Conservation (phyloP, 2,329 filamentous ascomycete species). For the Cladorrhinum sp. region DNA sequence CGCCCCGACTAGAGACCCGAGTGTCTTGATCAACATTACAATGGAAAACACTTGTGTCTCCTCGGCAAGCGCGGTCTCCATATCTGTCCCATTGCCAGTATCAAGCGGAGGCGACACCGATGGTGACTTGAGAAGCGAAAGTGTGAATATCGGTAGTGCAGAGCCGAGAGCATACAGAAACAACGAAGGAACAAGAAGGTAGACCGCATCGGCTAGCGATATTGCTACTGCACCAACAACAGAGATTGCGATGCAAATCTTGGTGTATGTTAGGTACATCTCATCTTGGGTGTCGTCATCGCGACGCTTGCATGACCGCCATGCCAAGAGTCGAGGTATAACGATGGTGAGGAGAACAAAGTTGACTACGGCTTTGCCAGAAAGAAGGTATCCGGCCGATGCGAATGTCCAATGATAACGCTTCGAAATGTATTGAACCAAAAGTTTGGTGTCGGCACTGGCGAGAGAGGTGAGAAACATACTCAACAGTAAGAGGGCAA, state of each 20-base stretch:
- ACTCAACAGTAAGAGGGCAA: constrained; percentile 41
- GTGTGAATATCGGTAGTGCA: constrained; percentile 48
- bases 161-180: constrained; percentile 48
- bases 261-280: constrained; percentile 36
- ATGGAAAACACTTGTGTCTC: constrained; percentile 45
- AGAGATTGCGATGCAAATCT: constrained; percentile 38
- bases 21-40: constrained; percentile 50
- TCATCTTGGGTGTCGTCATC: constrained; percentile 27
- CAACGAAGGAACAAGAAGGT: constrained; percentile 42
- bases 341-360: constrained; percentile 43
- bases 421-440: constrained; percentile 50
- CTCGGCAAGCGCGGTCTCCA: constrained; percentile 26
- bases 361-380: constrained; percentile 47
- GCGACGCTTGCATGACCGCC: background rate
- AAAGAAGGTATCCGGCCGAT: constrained; percentile 47
- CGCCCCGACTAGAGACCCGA: constrained; percentile 46
- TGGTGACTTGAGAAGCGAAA: constrained; percentile 46
- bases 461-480: constrained; percentile 49
- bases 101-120: constrained; percentile 32
- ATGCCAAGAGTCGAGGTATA: constrained; percentile 34
- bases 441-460: constrained; percentile 49
- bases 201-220: constrained; percentile 37
- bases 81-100: background rate
- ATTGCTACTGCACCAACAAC: constrained; percentile 44
- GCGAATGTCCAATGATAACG: constrained; percentile 47